A percentile compares a stretch with the other conserved stretches of the same genome.
phyloP scores from a whole-genome alignment of 1,284 basidiomycete genomes.

The Coriolopsis trogii region DNA sequence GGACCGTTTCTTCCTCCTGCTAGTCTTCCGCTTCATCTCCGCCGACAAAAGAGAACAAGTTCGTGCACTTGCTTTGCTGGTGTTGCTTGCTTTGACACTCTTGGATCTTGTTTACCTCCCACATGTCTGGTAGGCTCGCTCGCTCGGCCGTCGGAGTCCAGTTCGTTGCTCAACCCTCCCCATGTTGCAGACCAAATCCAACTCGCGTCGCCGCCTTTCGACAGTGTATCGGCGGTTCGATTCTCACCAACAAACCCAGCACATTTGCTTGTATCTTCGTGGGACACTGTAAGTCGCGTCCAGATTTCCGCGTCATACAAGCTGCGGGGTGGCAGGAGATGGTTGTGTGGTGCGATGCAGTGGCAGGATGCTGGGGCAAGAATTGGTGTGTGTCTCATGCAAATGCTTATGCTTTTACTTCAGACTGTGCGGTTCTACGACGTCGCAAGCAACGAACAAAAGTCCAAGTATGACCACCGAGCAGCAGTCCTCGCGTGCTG shows the following conservation, averaged over 20 bases:
- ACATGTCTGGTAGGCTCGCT: slow-evolving; percentile 9
- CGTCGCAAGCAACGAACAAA: slow-evolving; percentile 61
- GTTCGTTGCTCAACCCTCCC: not conserved
- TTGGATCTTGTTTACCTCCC: not conserved
- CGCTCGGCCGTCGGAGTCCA: not conserved
- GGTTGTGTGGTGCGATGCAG: not conserved
- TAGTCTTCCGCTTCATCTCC: not conserved
- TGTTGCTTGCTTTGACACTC: not conserved
- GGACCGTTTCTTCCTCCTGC: not conserved
- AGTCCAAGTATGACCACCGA: slow-evolving; percentile 77
- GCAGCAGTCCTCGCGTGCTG: slow-evolving; percentile 72
- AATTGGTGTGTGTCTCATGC: not conserved
- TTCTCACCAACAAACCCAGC: slow-evolving; percentile 83
- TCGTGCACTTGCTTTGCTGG: slow-evolving; percentile 1
- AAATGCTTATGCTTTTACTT: not conserved
- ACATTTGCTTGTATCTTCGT: slow-evolving; percentile 79
- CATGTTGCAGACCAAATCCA: slow-evolving; percentile 43
- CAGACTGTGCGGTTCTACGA: slow-evolving; percentile 81
- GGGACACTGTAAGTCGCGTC: slow-evolving; percentile 77
- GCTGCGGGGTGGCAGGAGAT: not conserved
- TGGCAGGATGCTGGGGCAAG: not conserved
- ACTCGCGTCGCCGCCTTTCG: slow-evolving; percentile 77
- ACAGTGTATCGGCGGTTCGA: slow-evolving; percentile 79
- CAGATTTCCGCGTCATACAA: slow-evolving; percentile 4
- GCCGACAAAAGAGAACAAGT: not conserved